Percentiles rank a stretch among this genome's conserved stretches.
Conservation (phyloP, 176 grass and related monocot species). For the Carex littledalei region DNA sequence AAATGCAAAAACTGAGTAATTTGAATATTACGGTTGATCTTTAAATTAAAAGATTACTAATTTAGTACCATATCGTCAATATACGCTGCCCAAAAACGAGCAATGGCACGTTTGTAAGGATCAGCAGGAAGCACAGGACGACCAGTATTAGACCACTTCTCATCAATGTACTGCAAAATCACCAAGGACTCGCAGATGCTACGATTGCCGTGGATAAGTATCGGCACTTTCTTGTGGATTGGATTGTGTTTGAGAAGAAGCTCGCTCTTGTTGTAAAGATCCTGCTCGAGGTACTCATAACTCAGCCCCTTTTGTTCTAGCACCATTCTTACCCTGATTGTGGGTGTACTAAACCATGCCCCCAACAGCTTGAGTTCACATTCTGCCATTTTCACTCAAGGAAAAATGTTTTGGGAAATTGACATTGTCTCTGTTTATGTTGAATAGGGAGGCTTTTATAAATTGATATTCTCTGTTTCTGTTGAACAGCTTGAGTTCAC, state of each 20-base stretch:
- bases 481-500: no score
- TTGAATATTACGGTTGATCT: not conserved
- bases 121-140: not conserved
- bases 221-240: conserved; percentile 16
- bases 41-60: not conserved
- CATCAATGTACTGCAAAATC: conserved; percentile 25
- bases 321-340: conserved; percentile 14
- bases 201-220: conserved; percentile 19
- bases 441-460: no score
- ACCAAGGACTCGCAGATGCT: conserved; percentile 16
- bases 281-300: conserved; percentile 7
- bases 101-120: conserved; percentile 16
- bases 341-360: not conserved
- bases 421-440: not conserved
- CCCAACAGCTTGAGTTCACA: conserved; percentile 6
- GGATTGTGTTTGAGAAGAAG: conserved; percentile 30
- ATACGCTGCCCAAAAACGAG: conserved; percentile 39
- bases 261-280: conserved; percentile 15
- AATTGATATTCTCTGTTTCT: no score
- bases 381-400: not conserved
- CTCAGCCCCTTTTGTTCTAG: conserved; percentile 20
- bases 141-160: not conserved
- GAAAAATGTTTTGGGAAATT: not conserved
- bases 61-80: conserved; percentile 38
- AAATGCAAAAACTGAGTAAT: no score